These are phyloP conservation scores for Mortierella claussenii DNA, from an alignment of 192 early-diverging fungal genomes.

Conservation along the genomic window DNA sequence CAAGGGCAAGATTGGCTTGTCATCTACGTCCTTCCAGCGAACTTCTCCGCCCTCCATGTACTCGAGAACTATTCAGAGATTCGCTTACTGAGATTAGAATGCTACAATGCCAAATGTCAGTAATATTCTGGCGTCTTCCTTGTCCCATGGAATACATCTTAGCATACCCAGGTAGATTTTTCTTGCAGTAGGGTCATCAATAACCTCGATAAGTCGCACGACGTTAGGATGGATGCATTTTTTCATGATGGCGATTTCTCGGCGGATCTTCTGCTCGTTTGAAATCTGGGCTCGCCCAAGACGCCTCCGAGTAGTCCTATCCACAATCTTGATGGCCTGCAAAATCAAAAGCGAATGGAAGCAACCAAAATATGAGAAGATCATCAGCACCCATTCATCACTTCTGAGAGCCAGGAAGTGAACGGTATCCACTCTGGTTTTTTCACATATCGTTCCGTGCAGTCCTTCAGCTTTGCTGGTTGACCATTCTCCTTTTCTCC, in stretches of 20 bases:
- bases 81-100: no score
- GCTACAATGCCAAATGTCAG: no score
- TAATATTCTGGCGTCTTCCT: no score
- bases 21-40: conserved; percentile 78
- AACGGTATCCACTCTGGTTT: neutral
- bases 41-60: conserved; percentile 95
- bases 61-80: conserved; percentile 86
- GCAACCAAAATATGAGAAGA: neutral
- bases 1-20: conserved; percentile 70
- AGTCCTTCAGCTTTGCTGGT: no score
- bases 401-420: no score
- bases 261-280: conserved; percentile 87
- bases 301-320: conserved; percentile 51
- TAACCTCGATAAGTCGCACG: conserved; percentile 90
- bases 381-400: conserved; percentile 1
- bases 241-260: conserved; percentile 96
- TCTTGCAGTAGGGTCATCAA: conserved; percentile 89
- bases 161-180: conserved; percentile 94
- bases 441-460: no score
- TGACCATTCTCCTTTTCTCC: neutral
- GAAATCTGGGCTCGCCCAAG: conserved; percentile 53
- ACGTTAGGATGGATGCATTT: conserved; percentile 95
- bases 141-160: no score
- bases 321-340: conserved; percentile 60
- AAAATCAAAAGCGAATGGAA: neutral